Base-by-base conservation (phyloP, 371 early-diverging fungal species). In the Cokeromyces recurvatus region DNA sequence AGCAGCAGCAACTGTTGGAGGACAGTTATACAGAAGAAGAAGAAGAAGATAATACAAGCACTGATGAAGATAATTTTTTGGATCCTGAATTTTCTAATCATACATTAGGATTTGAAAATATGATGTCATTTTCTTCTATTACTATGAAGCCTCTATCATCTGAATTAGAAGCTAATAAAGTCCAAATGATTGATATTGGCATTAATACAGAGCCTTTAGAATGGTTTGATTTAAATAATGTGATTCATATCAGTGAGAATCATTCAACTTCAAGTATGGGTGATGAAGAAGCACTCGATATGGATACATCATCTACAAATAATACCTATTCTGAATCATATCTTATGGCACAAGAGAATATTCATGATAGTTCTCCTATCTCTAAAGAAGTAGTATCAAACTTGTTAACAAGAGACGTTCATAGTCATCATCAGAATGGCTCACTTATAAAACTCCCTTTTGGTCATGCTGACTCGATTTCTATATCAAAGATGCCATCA, bases 71-170 rank as follows among this genome's bases (percentile, higher is more conserved):
- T 32, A 15, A 29, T 20, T 20, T 34, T 5, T 11, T 34, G 15
- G 35, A 34, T 34, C 35, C 40, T 48, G 8, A n/a, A 10, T 32
- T 29, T 17, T 19, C 31, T 21, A 20, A 34, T 21, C 12, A 1
- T 42, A 39, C 40, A 7, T 38, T 49, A 9, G 20, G 35, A 0
- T 50, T 45, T 25, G 36, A 37, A 6, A 37, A 21, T 19, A 24
- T 29, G 11, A 48, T 46, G 9, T 34, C 49, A 11, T 45, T 56
- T 19, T 20, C 32, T 15, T 44, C 57, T 12, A 25, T 29, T 16
- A 16, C 53, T 1, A 54, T 59, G 55, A 48, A 50, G 23, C 57
- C 62, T n/a, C 31, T 61, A 2, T 61, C 57, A n/a, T 61, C 56
- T 29, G 62, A 61, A 43, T 34, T 61, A 17, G 55, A 51, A 39